Evolutionary conservation across 2,329 filamentous ascomycete genomes (phyloP), one percentile per base, ranked within the genome.

Genomic region (Sporothrix schenckii): DNA sequence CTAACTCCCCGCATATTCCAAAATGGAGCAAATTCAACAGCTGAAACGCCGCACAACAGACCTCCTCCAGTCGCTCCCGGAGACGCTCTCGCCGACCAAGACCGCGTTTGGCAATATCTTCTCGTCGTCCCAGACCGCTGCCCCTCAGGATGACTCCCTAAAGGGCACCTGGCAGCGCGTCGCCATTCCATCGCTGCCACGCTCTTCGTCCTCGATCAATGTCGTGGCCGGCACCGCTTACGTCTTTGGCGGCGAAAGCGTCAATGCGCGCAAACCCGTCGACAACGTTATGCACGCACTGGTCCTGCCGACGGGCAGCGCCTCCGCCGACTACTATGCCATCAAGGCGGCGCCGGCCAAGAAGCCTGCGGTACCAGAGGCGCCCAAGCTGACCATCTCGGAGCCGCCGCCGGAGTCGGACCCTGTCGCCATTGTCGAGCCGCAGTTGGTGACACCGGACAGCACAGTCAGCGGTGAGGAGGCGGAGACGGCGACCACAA

Each of bases 181-280:
- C 75, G 77, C 83, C 53, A 76, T 86, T 47, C 83, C 86, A 3
- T 74, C 82, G 0, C 83, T 93, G 9, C 87, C 88, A 52, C 89
- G 92, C 69, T 94, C 92, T 1, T 93, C 92, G 0, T 92, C 95
- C 76, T 86, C 87, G 3, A 78, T 93, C 74, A 85, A 91, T 56
- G 82, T 90, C 53, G 79, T 90, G 27, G 82, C 81, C 60, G 81
- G 84, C 16, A 83, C 81, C n/a, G 84, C 86, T 58, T 84, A 83
- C 75, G 75, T 96, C 75, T 96, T 93, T 76, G 92, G 93, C 72
- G 93, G 92, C 74, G 92, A 95, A 78, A 70, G 69, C 66, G 79
- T 89, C 70, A 66, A 58, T 30, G 84, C 88, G 1, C 83, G 88
- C 52, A 80, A 89, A 75, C 88, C 89, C 7, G 85, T 90, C 70